Evolutionary conservation across 768 basidiomycete species (phyloP).

Genomic region (Lentinula boryana): DNA sequence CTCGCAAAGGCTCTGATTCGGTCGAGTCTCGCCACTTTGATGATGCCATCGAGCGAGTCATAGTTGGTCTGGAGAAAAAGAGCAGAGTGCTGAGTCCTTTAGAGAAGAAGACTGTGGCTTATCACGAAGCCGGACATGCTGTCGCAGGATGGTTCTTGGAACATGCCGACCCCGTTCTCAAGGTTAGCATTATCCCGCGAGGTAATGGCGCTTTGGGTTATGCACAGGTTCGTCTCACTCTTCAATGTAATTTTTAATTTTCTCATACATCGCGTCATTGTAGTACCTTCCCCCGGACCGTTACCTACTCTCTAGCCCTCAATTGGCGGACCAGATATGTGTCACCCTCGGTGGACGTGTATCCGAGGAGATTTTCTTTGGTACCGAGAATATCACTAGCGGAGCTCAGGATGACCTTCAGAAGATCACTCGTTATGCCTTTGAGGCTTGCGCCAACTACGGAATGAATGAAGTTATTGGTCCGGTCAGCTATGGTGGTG

Average conservation of each 20-base stretch:
- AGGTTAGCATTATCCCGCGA: conserved; percentile 97
- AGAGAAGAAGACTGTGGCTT: conserved; percentile 98
- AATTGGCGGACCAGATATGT: conserved; percentile 93
- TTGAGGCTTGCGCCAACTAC: conserved; percentile 92
- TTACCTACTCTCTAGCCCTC: conserved; percentile 91
- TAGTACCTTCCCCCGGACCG: conserved; percentile 94
- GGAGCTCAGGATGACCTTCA: conserved; percentile 98
- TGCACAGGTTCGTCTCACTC: conserved; percentile 62
- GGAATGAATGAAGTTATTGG: conserved; percentile 96
- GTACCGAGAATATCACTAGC: conserved; percentile 85
- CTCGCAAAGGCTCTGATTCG: conserved; percentile 72
- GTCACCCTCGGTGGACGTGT: conserved; percentile 99
- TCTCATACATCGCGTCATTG: neutral
- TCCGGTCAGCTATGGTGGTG: conserved; percentile 94
- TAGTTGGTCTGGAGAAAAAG: conserved; percentile 95
- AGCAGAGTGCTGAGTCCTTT: conserved; percentile 87
- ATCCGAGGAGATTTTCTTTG: conserved; percentile 98
- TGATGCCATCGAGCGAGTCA: conserved; percentile 95
- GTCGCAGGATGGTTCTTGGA: conserved; percentile 98
- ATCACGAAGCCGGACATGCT: conserved; percentile 98
- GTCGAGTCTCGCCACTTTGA: conserved; percentile 89
- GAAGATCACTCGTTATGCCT: conserved; percentile 98
- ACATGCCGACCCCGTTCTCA: conserved; percentile 92
- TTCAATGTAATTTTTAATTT: neutral
- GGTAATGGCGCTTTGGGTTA: conserved; percentile 95